These are phyloP conservation scores for Blyttiomyces sp. DNA, from an alignment of 371 early-diverging fungal species.

Conservation along the genomic window DNA sequence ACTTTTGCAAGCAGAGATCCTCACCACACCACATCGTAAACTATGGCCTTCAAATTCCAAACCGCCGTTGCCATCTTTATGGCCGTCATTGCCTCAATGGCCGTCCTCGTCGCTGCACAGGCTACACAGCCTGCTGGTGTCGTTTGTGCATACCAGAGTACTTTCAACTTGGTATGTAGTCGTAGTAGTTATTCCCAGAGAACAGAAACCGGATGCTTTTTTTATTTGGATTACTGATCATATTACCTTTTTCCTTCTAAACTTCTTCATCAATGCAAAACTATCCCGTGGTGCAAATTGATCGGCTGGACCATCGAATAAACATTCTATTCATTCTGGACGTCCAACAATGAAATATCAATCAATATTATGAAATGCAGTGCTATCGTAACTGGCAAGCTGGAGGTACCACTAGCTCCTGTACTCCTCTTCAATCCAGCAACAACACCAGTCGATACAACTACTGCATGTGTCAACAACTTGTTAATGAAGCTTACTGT, in stretches of 20 bases:
- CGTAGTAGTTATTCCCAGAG: neutral
- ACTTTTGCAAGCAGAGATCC: neutral
- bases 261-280: neutral
- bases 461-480: conserved; percentile 8
- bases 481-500: neutral
- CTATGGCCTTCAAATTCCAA: neutral
- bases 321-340: neutral
- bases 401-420: neutral
- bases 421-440: neutral
- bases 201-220: neutral
- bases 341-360: neutral
- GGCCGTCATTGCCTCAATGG: neutral
- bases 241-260: neutral
- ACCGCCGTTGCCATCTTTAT: neutral
- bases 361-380: neutral
- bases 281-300: neutral
- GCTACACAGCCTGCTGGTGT: too few species aligned
- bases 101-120: neutral
- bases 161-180: neutral
- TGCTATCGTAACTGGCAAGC: neutral
- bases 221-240: neutral
- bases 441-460: neutral
- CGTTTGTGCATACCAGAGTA: neutral
- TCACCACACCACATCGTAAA: neutral
- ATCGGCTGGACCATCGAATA: neutral